Percentiles rank a stretch among this genome's conserved stretches.
These are phyloP conservation scores for Pythium chondricola DNA, from an alignment of 352 stramenopile genomes.

Conservation along the genomic window DNA sequence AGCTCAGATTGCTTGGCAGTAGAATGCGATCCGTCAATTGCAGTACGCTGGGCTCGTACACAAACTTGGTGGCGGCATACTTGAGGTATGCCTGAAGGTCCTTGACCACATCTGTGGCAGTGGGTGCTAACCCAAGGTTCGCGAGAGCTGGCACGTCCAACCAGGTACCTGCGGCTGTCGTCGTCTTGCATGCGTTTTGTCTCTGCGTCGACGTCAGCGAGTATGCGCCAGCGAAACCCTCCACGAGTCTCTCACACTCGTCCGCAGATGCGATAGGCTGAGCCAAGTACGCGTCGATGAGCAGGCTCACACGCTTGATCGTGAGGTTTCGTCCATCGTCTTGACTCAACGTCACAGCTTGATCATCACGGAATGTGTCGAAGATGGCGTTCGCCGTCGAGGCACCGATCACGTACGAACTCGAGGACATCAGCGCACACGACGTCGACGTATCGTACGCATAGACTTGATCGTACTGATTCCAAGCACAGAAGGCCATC, in stretches of 20 bases:
- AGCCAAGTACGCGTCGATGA: slow-evolving; percentile 45
- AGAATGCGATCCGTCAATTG: slow-evolving; percentile 6
- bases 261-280: slow-evolving; percentile 30
- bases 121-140: slow-evolving; percentile 18
- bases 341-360: slow-evolving; percentile 7
- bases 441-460: slow-evolving; percentile 8
- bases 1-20: background rate
- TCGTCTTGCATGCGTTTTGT: slow-evolving; percentile 18
- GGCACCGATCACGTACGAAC: background rate
- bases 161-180: slow-evolving; percentile 12
- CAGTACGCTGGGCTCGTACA: slow-evolving; percentile 37
- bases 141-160: slow-evolving; percentile 31
- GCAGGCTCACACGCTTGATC: slow-evolving; percentile 25
- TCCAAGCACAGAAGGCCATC: slow-evolving; percentile 30
- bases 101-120: slow-evolving; percentile 19
- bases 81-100: slow-evolving; percentile 47
- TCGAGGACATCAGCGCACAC: slow-evolving; percentile 5
- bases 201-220: slow-evolving; percentile 11
- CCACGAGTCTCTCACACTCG: slow-evolving; percentile 25
- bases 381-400: slow-evolving; percentile 2
- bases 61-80: slow-evolving; percentile 49
- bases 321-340: no score
- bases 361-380: slow-evolving; percentile 4
- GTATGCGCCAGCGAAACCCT: slow-evolving; percentile 22
- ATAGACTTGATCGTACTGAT: slow-evolving; percentile 9